Evolutionary conservation across 768 basidiomycete genomes (phyloP), one percentile per base, ranked within the genome.

Genomic region (Leucosporidium yakuticum): DNA sequence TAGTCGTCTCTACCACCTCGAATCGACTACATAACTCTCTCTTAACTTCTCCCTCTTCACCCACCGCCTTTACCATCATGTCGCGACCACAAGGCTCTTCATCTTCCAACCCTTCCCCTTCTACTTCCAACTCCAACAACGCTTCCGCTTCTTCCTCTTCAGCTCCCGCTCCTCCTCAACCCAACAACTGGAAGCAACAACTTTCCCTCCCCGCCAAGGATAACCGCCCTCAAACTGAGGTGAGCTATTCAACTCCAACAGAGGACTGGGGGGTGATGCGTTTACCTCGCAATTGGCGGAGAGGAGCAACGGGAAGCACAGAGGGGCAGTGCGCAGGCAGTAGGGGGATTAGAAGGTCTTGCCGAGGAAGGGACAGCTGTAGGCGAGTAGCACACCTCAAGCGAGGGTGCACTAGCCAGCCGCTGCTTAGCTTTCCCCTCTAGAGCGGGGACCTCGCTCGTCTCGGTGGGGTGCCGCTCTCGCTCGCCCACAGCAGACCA

Each of bases 221-320:
- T 81, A 74, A 83, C 68, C 86, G 95, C 63, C 95, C 95, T 11
- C 95, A 98, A 79, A 99, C 95, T 36, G 92, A 94, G 81, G 82
- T 82, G 39, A 64, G 78, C 64, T 34, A 44, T 34, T 17, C 3
- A 9, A 47, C 36, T n/a, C n/a, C n/a, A n/a, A n/a, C n/a, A n/a
- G n/a, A n/a, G n/a, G n/a, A n/a, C n/a, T n/a, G n/a, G n/a, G n/a
- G 8, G 25, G 27, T 44, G 48, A 5, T 29, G 66, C 31, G 19
- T 56, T 21, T 8, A 7, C 44, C 21, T 48, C n/a, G n/a, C n/a
- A n/a, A n/a, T n/a, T n/a, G n/a, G n/a, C n/a, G n/a, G n/a, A n/a
- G n/a, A n/a, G n/a, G n/a, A n/a, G n/a, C n/a, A n/a, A n/a, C n/a
- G n/a, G n/a, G n/a, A n/a, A n/a, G n/a, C n/a, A n/a, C n/a, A n/a